Base-by-base conservation (phyloP, 2,329 filamentous ascomycete genomes). In the Aspergillus neotritici region DNA sequence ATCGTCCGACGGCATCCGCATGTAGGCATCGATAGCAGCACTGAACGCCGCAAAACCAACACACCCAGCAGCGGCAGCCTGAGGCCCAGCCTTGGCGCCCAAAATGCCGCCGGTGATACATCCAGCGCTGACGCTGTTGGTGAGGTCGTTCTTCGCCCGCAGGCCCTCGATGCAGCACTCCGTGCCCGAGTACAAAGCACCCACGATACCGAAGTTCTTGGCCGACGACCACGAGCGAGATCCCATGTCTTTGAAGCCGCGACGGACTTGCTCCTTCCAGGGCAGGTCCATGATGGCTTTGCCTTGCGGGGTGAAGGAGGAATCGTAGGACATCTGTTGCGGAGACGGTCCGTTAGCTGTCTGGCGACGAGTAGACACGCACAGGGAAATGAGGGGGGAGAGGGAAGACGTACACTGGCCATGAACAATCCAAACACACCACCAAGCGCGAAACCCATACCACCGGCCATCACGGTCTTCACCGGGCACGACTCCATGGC, bases 371-470 rank as follows among this genome's bases (percentile, higher is more conserved):
- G n/a, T 5, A 25, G 4, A 17, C 17, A 25, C 7, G 21, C 7
- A 8, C 6, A 25, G 31, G 41, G 10, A 30, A 21, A 7, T 15
- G 13, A 34, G 25, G n/a, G 16, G 40, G 15, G 28, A 32, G 29
- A 11, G 21, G 37, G 32, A 17, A 31, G 14, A 74, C 84, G 51
- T 82, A 94, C 88, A 61, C 87, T 93, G 47, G 90, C 88, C 91
- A 97, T 98, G 75, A 98, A 98, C 59, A 97, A 78, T 55, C 93
- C 93, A 57, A 98, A 98, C 34, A 94, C 75, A 59, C 89, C 93
- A 50, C 93, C 93, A 53, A 98, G 83, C 31, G 84, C 93, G 60
- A 96, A 96, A 12, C 93, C 93, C 80, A 94, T 94, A 16, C 85
- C 87, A 44, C 91, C 93, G 0, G 90, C 86, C 70, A 98, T 85